Evolutionary conservation across 805 yeast genomes (phyloP).

Genomic region (Spathaspora sp.): DNA sequence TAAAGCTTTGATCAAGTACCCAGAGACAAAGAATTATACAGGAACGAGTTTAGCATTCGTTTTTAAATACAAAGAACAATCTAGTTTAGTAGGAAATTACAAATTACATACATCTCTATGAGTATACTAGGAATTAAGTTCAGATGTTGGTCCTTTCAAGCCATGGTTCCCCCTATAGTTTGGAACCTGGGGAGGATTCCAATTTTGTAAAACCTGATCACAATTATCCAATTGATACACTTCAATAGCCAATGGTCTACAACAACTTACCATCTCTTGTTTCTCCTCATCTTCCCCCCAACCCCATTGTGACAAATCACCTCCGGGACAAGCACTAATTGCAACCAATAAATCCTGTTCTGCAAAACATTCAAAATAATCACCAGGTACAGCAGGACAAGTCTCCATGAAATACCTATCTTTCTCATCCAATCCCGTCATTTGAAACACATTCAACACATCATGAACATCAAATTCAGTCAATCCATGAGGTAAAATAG

Average conservation of each 20-base stretch:
- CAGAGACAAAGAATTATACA: too few relatives aligned
- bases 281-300: constrained; percentile 61
- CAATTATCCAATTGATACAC: constrained; percentile 51
- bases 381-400: constrained; percentile 57
- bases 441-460: constrained; percentile 66
- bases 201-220: constrained; percentile 38
- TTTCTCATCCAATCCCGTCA: constrained; percentile 61
- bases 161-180: constrained; percentile 61
- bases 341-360: constrained; percentile 64
- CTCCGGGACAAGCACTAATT: constrained; percentile 67
- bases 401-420: constrained; percentile 72
- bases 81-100: too few relatives aligned
- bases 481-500: constrained; percentile 57
- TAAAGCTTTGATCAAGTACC: too few relatives aligned
- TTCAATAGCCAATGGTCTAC: constrained; percentile 62
- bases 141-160: constrained; percentile 11
- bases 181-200: constrained; percentile 51
- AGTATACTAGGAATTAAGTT: background rate
- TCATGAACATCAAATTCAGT: constrained; percentile 68
- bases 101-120: background rate
- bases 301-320: constrained; percentile 65
- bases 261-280: constrained; percentile 53
- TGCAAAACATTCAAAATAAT: constrained; percentile 64
- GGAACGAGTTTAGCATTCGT: too few relatives aligned
- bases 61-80: too few relatives aligned